phyloP scores from a whole-genome alignment of 83 land plant genomes.

The Picea engelmannii region DNA sequence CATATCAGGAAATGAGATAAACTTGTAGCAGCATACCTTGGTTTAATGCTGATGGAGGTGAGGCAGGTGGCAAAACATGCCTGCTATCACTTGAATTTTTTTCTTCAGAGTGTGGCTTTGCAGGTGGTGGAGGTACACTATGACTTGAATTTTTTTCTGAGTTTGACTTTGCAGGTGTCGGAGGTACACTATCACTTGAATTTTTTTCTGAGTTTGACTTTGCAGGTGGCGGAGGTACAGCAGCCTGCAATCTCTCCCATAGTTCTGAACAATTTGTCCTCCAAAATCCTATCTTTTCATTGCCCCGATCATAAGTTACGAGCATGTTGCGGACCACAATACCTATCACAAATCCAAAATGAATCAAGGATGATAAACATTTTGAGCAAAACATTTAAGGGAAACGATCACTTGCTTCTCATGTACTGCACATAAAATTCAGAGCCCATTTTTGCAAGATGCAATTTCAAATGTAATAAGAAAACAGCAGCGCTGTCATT shows the following conservation, averaged over 20 bases:
- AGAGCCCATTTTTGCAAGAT: not conserved
- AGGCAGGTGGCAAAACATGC: not conserved
- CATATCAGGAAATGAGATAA: not conserved
- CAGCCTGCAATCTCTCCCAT: conserved; percentile 63
- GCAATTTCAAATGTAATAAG: not conserved
- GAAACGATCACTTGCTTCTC: not conserved
- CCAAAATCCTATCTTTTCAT: conserved; percentile 86
- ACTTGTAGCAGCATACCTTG: conserved; percentile 7
- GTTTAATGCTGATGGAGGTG: not conserved
- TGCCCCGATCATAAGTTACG: conserved; percentile 90
- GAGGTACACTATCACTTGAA: not conserved
- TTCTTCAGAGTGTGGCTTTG: not conserved
- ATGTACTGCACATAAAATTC: not conserved
- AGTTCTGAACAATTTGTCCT: conserved; percentile 90
- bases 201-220: not conserved
- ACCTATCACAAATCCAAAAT: conserved; percentile 45
- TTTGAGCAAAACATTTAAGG: too few relatives aligned
- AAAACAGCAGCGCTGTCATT: not conserved
- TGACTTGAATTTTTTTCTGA: not conserved
- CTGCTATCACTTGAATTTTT: not conserved
- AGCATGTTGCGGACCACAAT: conserved; percentile 94
- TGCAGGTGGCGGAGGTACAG: conserved; percentile 32
- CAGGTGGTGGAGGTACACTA: conserved; percentile 25
- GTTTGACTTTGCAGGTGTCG: not conserved
- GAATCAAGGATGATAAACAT: too few relatives aligned